phyloP scores from a whole-genome alignment of 169 alveolate genomes.

The Cryptosporidium muris region DNA sequence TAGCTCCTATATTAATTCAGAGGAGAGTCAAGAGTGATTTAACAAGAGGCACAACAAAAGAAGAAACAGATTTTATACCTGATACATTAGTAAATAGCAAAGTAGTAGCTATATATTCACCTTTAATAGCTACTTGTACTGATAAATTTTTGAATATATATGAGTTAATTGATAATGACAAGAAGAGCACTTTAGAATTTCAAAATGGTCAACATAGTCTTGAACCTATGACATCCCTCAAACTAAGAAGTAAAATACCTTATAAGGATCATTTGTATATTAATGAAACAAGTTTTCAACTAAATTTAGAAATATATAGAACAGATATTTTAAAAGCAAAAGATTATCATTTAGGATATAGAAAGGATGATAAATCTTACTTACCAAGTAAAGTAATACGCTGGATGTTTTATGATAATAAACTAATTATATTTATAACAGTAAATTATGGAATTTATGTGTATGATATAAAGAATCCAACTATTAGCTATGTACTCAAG shows the following conservation, averaged over 20 bases:
- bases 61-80: too few relatives aligned
- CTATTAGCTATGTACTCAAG: conserved; percentile 3
- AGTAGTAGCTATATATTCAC: conserved; percentile 26
- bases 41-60: too few relatives aligned
- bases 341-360: too few relatives aligned
- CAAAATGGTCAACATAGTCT: too few relatives aligned
- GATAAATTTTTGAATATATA: conserved; percentile 13
- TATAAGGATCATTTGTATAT: too few relatives aligned
- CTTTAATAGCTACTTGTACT: conserved; percentile 16
- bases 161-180: background rate
- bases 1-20: background rate
- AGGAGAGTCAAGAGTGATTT: too few relatives aligned
- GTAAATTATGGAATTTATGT: conserved; percentile 26
- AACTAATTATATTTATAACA: conserved; percentile 6
- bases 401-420: conserved; percentile 21
- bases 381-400: background rate
- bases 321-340: background rate
- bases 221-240: too few relatives aligned
- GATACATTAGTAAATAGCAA: background rate
- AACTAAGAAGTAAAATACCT: too few relatives aligned
- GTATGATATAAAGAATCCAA: background rate
- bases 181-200: background rate
- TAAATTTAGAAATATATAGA: background rate
- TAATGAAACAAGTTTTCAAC: too few relatives aligned
- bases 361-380: background rate